These are phyloP conservation scores for Saccharum hybrid DNA, from an alignment of 202 grass and related monocot species.

Conservation along the genomic window DNA sequence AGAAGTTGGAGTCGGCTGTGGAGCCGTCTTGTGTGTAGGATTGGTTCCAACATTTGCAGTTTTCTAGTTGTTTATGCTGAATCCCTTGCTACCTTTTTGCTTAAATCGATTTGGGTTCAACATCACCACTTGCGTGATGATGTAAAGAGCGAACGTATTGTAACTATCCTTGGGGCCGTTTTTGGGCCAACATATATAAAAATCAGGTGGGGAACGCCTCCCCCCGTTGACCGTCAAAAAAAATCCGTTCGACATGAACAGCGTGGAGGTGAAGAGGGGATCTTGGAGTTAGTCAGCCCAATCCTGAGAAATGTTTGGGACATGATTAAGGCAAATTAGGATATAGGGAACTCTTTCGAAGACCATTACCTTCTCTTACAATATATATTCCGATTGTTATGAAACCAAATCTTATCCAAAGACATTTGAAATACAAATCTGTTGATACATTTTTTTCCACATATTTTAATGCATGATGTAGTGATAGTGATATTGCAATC, in stretches of 20 bases:
- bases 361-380: background rate
- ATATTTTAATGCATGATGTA: background rate
- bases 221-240: too few relatives aligned
- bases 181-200: too few relatives aligned
- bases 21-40: background rate
- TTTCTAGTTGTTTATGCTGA: slow-evolving; percentile 11
- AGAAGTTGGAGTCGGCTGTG: background rate
- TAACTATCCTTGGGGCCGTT: too few relatives aligned
- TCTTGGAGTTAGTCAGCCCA: background rate
- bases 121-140: too few relatives aligned
- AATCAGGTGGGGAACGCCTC: too few relatives aligned
- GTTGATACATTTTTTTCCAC: background rate
- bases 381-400: background rate
- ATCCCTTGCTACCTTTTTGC: background rate
- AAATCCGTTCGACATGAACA: slow-evolving; percentile 30
- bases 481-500: background rate
- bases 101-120: too few relatives aligned
- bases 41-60: background rate
- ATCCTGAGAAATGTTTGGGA: slow-evolving; percentile 25
- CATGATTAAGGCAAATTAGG: slow-evolving; percentile 12
- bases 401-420: background rate
- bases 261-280: background rate
- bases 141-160: too few relatives aligned
- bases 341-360: background rate
- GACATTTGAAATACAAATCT: background rate